phyloP scores from a whole-genome alignment of 2,329 filamentous ascomycete species.

The Fusarium coicis region DNA sequence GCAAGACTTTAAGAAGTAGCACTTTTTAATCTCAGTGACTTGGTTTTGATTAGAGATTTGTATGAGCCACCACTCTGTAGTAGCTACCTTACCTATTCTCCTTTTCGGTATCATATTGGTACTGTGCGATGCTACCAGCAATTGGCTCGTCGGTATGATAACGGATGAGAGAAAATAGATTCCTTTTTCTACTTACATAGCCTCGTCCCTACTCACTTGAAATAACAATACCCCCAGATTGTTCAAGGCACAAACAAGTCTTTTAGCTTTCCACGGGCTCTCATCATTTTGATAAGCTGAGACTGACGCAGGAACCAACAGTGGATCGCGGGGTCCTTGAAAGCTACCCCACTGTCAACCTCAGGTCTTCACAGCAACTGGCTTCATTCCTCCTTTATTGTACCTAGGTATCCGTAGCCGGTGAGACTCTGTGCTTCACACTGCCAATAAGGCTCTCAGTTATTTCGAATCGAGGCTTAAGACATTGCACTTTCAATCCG shows the following conservation, averaged over 20 bases:
- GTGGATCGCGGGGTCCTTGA: slow-evolving; percentile 29
- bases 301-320: slow-evolving; percentile 24
- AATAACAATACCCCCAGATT: neutral
- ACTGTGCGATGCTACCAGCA: neutral
- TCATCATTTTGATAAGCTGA: neutral
- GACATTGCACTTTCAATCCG: too few relatives aligned
- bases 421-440: neutral
- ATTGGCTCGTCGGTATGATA: neutral
- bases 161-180: neutral
- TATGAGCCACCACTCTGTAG: neutral
- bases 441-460: neutral
- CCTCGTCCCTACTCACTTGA: neutral
- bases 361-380: slow-evolving; percentile 19
- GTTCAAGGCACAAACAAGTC: neutral
- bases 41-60: neutral
- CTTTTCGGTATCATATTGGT: neutral
- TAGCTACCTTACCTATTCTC: neutral
- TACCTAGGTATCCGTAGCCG: neutral
- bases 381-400: slow-evolving; percentile 8
- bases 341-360: slow-evolving; percentile 30
- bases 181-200: neutral
- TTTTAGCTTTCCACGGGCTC: neutral
- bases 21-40: neutral
- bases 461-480: neutral
- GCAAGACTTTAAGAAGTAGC: slow-evolving; percentile 1